A percentile compares a stretch with the other conserved stretches of the same genome.
These are phyloP conservation scores for Lasiodiplodia hormozganensis DNA, from an alignment of 2,329 filamentous ascomycete species.

Conservation along the genomic window DNA sequence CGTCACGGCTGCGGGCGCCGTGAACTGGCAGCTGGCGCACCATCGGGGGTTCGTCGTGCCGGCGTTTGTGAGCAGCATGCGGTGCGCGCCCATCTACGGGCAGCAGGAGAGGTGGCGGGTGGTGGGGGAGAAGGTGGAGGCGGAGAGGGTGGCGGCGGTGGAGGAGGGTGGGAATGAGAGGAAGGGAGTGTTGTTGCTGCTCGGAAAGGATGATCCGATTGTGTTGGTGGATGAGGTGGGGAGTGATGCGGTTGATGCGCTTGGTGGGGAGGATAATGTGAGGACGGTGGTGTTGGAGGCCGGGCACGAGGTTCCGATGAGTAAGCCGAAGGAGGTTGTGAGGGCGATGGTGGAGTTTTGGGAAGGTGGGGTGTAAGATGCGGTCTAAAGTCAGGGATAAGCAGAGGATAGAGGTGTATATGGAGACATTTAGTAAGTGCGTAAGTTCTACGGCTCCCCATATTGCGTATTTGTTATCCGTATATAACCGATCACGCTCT, in stretches of 20 bases:
- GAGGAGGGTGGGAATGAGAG: conserved; percentile 40
- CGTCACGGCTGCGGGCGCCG: conserved; percentile 67
- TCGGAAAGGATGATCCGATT: conserved; percentile 71
- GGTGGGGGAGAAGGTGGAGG: conserved; percentile 59
- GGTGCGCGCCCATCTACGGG: conserved; percentile 71
- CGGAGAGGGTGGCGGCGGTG: conserved; percentile 47
- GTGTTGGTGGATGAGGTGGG: conserved; percentile 70
- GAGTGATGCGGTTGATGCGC: conserved; percentile 63
- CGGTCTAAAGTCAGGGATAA: too few relatives aligned
- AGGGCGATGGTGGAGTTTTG: conserved; percentile 56
- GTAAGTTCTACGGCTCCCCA: too few relatives aligned
- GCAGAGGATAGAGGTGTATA: too few relatives aligned
- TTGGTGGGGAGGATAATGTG: conserved; percentile 64
- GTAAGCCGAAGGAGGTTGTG: conserved; percentile 65
- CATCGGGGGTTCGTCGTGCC: conserved; percentile 70
- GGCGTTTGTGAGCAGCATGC: conserved; percentile 74
- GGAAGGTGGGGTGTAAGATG: conserved; percentile 30
- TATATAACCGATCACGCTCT: too few relatives aligned
- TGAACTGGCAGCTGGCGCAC: conserved; percentile 71
- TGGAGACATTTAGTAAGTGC: too few relatives aligned
- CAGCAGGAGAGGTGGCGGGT: conserved; percentile 68
- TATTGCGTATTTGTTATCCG: too few relatives aligned
- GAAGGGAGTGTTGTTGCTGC: conserved; percentile 66
- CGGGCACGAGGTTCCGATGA: conserved; percentile 75
- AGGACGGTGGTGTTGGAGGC: conserved; percentile 65